Evolutionary conservation across 1,284 basidiomycete genomes (phyloP).

Genomic region (Ceratorhiza oryzae-sativae): DNA sequence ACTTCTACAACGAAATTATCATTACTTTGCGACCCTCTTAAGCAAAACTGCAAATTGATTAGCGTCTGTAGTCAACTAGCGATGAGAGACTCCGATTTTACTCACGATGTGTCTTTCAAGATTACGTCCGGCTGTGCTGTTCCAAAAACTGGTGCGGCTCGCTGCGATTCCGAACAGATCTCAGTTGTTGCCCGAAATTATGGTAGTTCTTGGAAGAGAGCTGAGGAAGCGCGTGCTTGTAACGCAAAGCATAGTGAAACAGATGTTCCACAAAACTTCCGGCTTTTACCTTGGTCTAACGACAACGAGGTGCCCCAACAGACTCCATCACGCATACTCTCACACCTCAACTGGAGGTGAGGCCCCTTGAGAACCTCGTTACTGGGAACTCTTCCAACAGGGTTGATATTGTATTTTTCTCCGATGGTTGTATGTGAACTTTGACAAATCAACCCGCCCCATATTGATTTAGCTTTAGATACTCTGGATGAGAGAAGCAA

Average conservation of each 20-base stretch:
- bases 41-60: no score
- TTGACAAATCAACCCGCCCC: neutral
- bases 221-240: neutral
- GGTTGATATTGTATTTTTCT: conserved; percentile 80
- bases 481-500: conserved; percentile 64
- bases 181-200: neutral
- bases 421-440: conserved; percentile 75
- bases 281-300: no score
- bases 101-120: neutral
- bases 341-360: conserved; percentile 60
- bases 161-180: neutral
- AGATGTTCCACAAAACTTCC: neutral
- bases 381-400: conserved; percentile 70
- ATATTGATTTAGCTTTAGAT: conserved; percentile 56
- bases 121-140: neutral
- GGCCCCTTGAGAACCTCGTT: conserved; percentile 58
- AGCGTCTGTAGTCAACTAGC: no score
- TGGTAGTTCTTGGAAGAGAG: neutral
- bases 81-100: neutral
- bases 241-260: neutral
- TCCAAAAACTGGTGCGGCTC: neutral
- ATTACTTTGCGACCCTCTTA: no score
- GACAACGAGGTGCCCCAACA: neutral
- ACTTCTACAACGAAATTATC: no score
- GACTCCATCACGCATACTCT: neutral